Percentiles rank a stretch among this genome's conserved stretches.
These are phyloP conservation scores for Ceratocystis colombiana DNA, from an alignment of 2,329 filamentous ascomycete genomes.

Conservation along the genomic window DNA sequence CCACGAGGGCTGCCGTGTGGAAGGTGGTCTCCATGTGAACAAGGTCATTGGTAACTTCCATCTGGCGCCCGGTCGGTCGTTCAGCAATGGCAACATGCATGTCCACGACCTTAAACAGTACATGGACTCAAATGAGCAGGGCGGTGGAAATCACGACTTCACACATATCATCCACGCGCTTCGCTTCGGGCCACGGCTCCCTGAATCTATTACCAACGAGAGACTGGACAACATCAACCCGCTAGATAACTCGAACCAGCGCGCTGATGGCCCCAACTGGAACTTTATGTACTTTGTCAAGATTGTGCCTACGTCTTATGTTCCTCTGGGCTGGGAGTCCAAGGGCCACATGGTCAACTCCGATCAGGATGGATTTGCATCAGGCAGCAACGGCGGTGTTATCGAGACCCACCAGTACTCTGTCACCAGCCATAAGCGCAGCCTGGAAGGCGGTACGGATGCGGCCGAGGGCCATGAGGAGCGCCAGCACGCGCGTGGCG, in stretches of 20 bases:
- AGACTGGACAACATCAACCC: slow-evolving; percentile 53
- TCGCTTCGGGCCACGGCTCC: slow-evolving; percentile 85
- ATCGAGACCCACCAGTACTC: slow-evolving; percentile 98
- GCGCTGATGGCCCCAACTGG: slow-evolving; percentile 69
- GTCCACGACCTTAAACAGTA: slow-evolving; percentile 97
- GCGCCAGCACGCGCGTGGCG: slow-evolving; percentile 75
- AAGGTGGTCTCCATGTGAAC: slow-evolving; percentile 87
- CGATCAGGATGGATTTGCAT: slow-evolving; percentile 57
- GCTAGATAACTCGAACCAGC: slow-evolving; percentile 68
- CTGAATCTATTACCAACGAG: slow-evolving; percentile 51
- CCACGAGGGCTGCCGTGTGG: slow-evolving; percentile 85
- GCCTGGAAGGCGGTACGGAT: slow-evolving; percentile 72
- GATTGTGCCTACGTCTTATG: slow-evolving; percentile 90
- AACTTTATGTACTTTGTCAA: slow-evolving; percentile 99
- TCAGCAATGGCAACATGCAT: slow-evolving; percentile 94
- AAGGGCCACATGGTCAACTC: slow-evolving; percentile 37
- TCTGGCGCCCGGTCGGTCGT: slow-evolving; percentile 88
- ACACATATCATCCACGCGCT: slow-evolving; percentile 79
- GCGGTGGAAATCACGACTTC: slow-evolving; percentile 68
- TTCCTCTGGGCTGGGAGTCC: slow-evolving; percentile 80
- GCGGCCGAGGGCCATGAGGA: slow-evolving; percentile 83
- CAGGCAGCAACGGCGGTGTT: slow-evolving; percentile 59
- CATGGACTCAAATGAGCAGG: slow-evolving; percentile 50
- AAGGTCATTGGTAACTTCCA: slow-evolving; percentile 99
- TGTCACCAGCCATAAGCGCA: slow-evolving; percentile 91